Conservation (phyloP, 129 eudicot genomes). For the Helichrysum umbraculigerum region DNA sequence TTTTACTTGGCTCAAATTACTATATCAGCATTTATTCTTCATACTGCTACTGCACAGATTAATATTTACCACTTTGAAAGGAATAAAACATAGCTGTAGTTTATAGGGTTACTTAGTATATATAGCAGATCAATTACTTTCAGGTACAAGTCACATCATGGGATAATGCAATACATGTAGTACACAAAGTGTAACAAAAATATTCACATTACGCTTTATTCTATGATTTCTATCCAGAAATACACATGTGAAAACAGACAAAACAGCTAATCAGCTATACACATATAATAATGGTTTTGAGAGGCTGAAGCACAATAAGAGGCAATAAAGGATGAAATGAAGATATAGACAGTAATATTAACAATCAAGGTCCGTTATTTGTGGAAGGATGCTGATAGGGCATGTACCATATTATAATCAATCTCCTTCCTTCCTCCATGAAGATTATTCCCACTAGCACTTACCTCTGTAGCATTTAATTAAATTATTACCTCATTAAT, state of each 20-base stretch:
- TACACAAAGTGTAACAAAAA: not conserved
- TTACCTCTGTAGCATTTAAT: slow-evolving; percentile 1
- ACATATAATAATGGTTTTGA: not conserved
- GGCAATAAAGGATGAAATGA: not conserved
- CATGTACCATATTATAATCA: not conserved
- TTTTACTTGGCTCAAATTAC: not conserved
- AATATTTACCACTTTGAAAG: slow-evolving; percentile 1
- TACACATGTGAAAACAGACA: not conserved
- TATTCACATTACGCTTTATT: slow-evolving; percentile 18
- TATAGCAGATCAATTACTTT: slow-evolving; percentile 7
- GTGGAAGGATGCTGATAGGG: not conserved
- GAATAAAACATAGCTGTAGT: not conserved
- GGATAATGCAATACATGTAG: not conserved
- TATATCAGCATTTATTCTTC: not conserved
- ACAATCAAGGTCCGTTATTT: not conserved
- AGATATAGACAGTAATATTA: not conserved
- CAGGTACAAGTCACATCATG: not conserved
- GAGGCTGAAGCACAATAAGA: not conserved
- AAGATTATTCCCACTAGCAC: not conserved
- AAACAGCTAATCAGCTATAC: slow-evolving; percentile 11
- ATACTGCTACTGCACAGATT: not conserved
- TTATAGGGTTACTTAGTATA: not conserved
- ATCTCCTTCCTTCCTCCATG: not conserved
- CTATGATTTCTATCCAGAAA: not conserved
- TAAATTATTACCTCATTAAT: not conserved